A percentile compares a stretch with the other conserved stretches of the same genome.
Evolutionary conservation across 768 basidiomycete species (phyloP).

Genomic region (Rhodocollybia butyracea): DNA sequence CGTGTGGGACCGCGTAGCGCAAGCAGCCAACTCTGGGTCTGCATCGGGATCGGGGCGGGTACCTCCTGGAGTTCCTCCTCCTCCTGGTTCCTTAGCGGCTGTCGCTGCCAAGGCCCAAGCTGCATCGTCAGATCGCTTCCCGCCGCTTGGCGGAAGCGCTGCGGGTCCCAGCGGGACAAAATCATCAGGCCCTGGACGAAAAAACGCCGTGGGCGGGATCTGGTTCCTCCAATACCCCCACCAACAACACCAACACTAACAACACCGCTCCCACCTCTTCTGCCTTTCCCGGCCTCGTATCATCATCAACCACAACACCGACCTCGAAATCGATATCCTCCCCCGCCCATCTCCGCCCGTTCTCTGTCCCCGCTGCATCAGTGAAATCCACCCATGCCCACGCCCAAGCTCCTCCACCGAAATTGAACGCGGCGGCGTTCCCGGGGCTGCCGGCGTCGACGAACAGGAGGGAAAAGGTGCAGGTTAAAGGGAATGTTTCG

Average conservation of each 20-base stretch:
- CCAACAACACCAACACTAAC: too few relatives aligned
- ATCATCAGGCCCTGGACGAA: background rate
- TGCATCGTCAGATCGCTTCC: background rate
- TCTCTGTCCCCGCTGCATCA: constrained; percentile 16
- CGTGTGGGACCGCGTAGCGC: constrained; percentile 86
- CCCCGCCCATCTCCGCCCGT: constrained; percentile 19
- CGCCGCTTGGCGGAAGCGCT: background rate
- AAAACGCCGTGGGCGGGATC: constrained; percentile 61
- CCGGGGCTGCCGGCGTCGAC: constrained; percentile 60
- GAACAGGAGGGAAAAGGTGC: constrained; percentile 36
- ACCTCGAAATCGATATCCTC: constrained; percentile 22
- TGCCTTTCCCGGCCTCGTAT: background rate
- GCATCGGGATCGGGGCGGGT: constrained; percentile 25
- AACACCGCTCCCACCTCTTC: too few relatives aligned
- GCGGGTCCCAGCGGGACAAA: background rate
- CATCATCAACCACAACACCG: constrained; percentile 11
- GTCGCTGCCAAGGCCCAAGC: background rate
- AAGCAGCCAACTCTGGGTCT: constrained; percentile 54
- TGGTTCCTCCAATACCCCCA: constrained; percentile 18
- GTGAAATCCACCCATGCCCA: constrained; percentile 10
- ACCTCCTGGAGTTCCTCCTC: constrained; percentile 23
- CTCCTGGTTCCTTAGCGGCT: constrained; percentile 20
- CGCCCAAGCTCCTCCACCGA: constrained; percentile 32
- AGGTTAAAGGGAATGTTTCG: constrained; percentile 61
- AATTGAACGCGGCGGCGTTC: constrained; percentile 56